A percentile compares a stretch with the other conserved stretches of the same genome.
Evolutionary conservation across 2,329 filamentous ascomycete genomes (phyloP).

Genomic region (Fusarium nurragi): DNA sequence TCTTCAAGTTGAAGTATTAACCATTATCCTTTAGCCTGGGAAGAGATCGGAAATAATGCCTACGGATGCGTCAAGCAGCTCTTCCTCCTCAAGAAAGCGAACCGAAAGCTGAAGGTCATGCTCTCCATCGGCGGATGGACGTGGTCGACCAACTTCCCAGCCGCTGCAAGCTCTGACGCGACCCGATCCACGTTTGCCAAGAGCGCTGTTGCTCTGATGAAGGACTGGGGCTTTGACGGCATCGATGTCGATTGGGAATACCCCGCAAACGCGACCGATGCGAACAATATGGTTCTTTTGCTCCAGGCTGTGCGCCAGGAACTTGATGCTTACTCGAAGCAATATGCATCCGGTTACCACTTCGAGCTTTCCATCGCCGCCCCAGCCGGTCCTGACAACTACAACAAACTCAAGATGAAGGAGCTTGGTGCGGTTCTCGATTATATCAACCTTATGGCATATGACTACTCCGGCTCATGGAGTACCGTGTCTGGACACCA

Average conservation of each 20-base stretch:
- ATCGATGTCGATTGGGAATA: conserved; percentile 56
- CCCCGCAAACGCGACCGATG: conserved; percentile 49
- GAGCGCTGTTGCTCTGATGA: conserved; percentile 73
- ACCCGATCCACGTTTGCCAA: conserved; percentile 72
- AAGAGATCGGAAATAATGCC: conserved; percentile 71
- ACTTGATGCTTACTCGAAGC: conserved; percentile 57
- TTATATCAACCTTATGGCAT: conserved; percentile 73
- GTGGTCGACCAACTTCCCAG: conserved; percentile 77
- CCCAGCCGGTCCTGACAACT: conserved; percentile 59
- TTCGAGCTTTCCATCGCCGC: conserved; percentile 63
- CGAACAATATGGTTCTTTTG: conserved; percentile 54
- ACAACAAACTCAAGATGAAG: conserved; percentile 57
- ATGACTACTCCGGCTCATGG: conserved; percentile 79
- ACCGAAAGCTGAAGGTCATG: conserved; percentile 79
- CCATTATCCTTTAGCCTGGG: conserved; percentile 46
- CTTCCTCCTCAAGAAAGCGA: conserved; percentile 76
- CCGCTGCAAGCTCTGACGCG: conserved; percentile 67
- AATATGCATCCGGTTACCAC: conserved; percentile 53
- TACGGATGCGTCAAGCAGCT: conserved; percentile 84
- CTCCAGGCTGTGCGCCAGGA: conserved; percentile 54
- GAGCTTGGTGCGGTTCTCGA: conserved; percentile 61
- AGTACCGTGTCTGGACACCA: conserved; percentile 70
- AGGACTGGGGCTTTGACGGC: conserved; percentile 71
- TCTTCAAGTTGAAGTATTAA: neutral
- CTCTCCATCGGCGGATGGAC: conserved; percentile 87